Conservation (phyloP, 129 eudicot species). For the Tagetes patula region DNA sequence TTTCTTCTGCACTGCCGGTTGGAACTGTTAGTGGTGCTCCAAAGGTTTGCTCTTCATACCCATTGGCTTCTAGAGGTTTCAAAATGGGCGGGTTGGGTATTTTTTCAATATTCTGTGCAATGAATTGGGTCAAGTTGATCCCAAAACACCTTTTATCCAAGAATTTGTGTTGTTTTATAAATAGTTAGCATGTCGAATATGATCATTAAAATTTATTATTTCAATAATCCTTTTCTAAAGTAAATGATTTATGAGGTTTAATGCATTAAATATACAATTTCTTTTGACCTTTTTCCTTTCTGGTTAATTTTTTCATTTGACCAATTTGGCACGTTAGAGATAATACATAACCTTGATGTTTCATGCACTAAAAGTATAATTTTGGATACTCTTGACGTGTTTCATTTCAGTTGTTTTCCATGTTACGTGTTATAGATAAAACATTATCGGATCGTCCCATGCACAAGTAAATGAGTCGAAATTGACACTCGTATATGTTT, state of each 20-base stretch:
- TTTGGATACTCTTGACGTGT: background rate
- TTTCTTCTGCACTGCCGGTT: slow-evolving; percentile 80
- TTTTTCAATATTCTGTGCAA: background rate
- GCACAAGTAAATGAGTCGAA: background rate
- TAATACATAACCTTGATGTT: background rate
- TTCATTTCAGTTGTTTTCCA: background rate
- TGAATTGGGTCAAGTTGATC: background rate
- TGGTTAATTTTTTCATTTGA: no score
- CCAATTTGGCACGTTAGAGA: no score
- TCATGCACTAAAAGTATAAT: no score
- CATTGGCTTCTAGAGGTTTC: background rate
- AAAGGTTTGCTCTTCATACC: slow-evolving; percentile 48
- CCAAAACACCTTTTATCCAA: background rate
- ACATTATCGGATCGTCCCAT: background rate
- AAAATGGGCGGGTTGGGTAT: background rate
- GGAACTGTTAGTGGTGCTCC: slow-evolving; percentile 95
- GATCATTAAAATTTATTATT: background rate
- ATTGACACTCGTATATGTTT: background rate
- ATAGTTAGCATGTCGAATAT: background rate
- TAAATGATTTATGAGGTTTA: background rate
- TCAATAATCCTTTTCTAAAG: background rate
- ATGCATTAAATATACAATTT: background rate
- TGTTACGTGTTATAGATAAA: background rate
- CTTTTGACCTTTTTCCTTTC: no score
- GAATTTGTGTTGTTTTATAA: background rate